Evolutionary conservation across 768 basidiomycete species (phyloP), one percentile per base, ranked within the genome.

Genomic region (Kwoniella dejecticola): DNA sequence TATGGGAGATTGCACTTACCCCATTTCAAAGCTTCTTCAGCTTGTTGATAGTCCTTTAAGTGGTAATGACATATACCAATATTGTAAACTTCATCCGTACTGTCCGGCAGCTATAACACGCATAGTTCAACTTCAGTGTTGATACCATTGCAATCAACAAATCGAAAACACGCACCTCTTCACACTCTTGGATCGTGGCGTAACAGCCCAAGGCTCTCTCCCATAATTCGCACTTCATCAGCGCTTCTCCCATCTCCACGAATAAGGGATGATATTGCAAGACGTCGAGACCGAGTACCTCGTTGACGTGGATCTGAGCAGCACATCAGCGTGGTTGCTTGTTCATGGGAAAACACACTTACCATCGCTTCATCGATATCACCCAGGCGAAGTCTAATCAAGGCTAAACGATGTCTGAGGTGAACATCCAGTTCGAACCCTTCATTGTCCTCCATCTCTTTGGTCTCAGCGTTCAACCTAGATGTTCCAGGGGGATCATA

Each of bases 351-450:
- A 30, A 1, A 4, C 2, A 31, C 3, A 77, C 83, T 48, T 54
- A 92, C 93, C 82, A 87, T 87, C 12, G 89, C 93, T 74, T 96
- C 91, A 7, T 87, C 86, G 12, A 85, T 71, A 58, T 93, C 86
- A 0, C 89, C 89, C 80, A 89, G 83, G 76, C 86, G 89, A 23
- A 96, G 84, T 60, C 95, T 82, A 2, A 90, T 85, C 12, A 96
- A 82, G 0, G 90, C 91, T 2, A 98, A 80, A 27, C 93, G 83
- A 77, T 93, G 89, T 53, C 95, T 81, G 1, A 93, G 84, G 64
- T 90, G 88, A 10, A 88, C 82, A 72, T 91, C 89, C 57, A 91
- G 79, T 8, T 81, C 81, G 73, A 84, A 86, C 52, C 81, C 82
- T 24, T 87, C 88, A 1, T 84, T 82, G 45, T 82, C 83, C 5